Conservation (phyloP, 345 rosid genomes). For the Melastoma malabathricum region DNA sequence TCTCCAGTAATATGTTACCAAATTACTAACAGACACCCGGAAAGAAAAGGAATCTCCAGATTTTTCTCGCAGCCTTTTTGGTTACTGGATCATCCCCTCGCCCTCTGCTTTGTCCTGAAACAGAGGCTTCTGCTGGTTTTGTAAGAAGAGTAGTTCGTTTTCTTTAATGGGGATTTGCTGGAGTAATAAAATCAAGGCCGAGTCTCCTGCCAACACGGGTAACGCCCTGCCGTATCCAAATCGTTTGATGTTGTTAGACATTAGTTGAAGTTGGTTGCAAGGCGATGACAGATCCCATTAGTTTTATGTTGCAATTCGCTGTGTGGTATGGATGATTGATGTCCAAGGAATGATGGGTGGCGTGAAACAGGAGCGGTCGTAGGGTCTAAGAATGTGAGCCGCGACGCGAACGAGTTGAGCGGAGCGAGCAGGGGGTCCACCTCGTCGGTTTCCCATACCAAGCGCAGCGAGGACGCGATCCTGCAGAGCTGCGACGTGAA, state of each 20-base stretch:
- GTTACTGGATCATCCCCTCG: neutral
- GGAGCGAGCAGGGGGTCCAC: conserved; percentile 9
- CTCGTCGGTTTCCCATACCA: conserved; percentile 18
- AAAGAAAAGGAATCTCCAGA: neutral
- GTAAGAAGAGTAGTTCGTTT: neutral
- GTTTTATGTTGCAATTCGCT: no score
- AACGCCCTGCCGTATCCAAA: neutral
- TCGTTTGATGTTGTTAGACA: neutral
- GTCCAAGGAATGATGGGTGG: neutral
- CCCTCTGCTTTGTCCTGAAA: neutral
- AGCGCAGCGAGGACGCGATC: conserved; percentile 29
- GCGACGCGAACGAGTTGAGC: conserved; percentile 3
- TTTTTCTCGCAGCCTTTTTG: neutral
- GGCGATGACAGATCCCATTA: neutral
- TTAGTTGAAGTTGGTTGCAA: no score
- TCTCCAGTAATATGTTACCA: neutral
- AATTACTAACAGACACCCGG: neutral
- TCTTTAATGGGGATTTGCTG: conserved; percentile 9
- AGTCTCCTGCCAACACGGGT: conserved; percentile 7
- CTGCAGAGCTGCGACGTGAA: conserved; percentile 26
- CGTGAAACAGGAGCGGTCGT: neutral
- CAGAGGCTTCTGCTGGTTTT: neutral
- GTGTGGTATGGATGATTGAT: no score
- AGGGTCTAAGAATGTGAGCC: conserved; percentile 2
- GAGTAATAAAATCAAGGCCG: conserved; percentile 11